Evolutionary conservation across 257 asterid genomes (phyloP), one percentile per base, ranked within the genome.

Genomic region (Eustoma russellianum): DNA sequence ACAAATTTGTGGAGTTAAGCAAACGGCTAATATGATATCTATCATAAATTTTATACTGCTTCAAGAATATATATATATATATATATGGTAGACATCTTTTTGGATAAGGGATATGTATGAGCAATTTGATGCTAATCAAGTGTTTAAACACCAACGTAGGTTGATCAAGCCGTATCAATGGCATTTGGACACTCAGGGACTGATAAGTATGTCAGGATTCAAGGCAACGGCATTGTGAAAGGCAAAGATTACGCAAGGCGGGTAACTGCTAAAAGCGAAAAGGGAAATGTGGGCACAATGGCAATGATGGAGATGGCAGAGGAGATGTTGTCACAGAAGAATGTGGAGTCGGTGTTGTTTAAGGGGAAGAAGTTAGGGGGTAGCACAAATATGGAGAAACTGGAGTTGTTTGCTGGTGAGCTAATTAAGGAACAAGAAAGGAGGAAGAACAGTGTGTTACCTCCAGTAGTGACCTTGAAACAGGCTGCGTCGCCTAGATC

Each of bases 81-180:
- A n/a, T n/a, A n/a, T n/a, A n/a, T n/a, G n/a, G n/a, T 7, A 33
- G 12, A n/a, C 8, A 9, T 24, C 30, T 24, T 24, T 24, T 2
- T 24, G 30, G 1, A 5, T 16, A 5, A 1, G 40, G 41, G 6
- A 5, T 33, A 15, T 6, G 17, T 15, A 3, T 33, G 46, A 61
- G 15, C 12, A 16, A 50, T 24, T 28, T 13, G 13, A 5, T 3
- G 9, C 30, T 62, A 44, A 34, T 53, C 10, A 48, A 10, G 43
- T 30, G 14, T 10, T 17, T 43, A 33, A 35, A 13, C 2, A 40
- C 33, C 34, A 34, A 24, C 60, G 28, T 63, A 86, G 95, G 96
- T 88, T 51, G 97, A 88, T 73, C 91, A 88, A 72, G 91, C 95
- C 5, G 84, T 88, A 45, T 78, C 97, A 1, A 77, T 82, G 93